Percentiles rank a stretch among this genome's conserved stretches.
Conservation (phyloP, 345 rosid genomes). For the Isatis tinctoria region DNA sequence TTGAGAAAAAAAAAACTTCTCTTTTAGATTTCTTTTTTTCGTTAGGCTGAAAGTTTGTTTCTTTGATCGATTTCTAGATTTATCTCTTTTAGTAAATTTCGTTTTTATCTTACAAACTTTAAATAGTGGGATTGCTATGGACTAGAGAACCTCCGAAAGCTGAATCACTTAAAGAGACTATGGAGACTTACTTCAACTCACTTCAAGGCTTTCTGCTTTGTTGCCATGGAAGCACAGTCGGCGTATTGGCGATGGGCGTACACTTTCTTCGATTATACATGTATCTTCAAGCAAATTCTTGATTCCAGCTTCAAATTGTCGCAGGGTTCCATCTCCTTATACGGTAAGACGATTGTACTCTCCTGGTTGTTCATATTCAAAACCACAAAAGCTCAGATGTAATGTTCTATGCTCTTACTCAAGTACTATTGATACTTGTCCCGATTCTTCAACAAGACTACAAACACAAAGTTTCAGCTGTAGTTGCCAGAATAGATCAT, state of each 20-base stretch:
- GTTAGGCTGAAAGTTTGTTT: background rate
- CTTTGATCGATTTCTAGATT: background rate
- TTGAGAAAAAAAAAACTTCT: background rate
- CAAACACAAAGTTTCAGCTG: background rate
- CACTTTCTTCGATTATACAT: constrained; percentile 65
- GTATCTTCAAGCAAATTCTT: constrained; percentile 63
- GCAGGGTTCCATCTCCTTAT: constrained; percentile 62
- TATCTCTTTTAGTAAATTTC: background rate
- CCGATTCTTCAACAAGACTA: too few relatives aligned
- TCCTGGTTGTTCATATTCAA: background rate
- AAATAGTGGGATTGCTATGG: constrained; percentile 91
- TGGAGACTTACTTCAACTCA: constrained; percentile 62
- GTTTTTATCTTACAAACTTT: background rate
- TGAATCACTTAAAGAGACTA: constrained; percentile 63
- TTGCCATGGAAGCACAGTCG: constrained; percentile 72
- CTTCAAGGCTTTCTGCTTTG: constrained; percentile 79
- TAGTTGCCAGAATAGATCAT: background rate
- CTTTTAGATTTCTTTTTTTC: background rate
- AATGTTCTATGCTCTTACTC: background rate
- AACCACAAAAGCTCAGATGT: background rate
- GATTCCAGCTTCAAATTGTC: constrained; percentile 80
- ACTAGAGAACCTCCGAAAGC: constrained; percentile 62
- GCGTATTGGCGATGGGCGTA: constrained; percentile 83
- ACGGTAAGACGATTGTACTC: constrained; percentile 37
- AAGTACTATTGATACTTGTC: background rate